Evolutionary conservation across 495 filamentous ascomycete species (phyloP).

Genomic region (Bryoglossum gracile): DNA sequence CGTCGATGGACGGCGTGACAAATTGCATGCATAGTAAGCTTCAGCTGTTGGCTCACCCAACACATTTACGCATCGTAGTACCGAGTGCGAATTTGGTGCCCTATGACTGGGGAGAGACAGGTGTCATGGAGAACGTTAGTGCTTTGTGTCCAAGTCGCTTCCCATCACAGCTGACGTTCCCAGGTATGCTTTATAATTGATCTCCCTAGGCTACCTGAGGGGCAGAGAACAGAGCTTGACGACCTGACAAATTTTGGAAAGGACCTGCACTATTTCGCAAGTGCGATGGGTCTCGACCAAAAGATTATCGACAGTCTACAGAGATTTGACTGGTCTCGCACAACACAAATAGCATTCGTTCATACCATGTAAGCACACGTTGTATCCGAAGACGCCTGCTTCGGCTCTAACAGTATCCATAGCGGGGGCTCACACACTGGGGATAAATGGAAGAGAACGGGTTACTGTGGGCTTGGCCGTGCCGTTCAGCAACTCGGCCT

Average conservation of each 20-base stretch:
- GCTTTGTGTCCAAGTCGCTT: not conserved
- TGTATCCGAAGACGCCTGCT: not conserved
- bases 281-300: conserved; percentile 56
- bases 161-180: not conserved
- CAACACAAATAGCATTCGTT: conserved; percentile 64
- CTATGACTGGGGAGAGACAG: conserved; percentile 75
- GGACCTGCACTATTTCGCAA: conserved; percentile 64
- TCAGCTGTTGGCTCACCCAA: conserved; percentile 66
- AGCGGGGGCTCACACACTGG: conserved; percentile 52
- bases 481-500: conserved; percentile 51
- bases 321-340: conserved; percentile 70
- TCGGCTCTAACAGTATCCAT: conserved; percentile 4
- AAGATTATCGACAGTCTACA: conserved; percentile 50
- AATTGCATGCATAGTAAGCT: conserved; percentile 77
- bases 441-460: conserved; percentile 46
- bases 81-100: conserved; percentile 75
- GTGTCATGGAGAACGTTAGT: conserved; percentile 69
- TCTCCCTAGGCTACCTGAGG: conserved; percentile 51
- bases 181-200: conserved; percentile 79
- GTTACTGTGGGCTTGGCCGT: conserved; percentile 53
- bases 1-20: conserved; percentile 56
- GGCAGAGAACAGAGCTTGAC: conserved; percentile 23
- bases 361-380: conserved; percentile 55
- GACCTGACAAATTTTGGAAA: conserved; percentile 55
- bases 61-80: conserved; percentile 64